Conservation (phyloP, 768 basidiomycete species). For the Trametes gibbosa region DNA sequence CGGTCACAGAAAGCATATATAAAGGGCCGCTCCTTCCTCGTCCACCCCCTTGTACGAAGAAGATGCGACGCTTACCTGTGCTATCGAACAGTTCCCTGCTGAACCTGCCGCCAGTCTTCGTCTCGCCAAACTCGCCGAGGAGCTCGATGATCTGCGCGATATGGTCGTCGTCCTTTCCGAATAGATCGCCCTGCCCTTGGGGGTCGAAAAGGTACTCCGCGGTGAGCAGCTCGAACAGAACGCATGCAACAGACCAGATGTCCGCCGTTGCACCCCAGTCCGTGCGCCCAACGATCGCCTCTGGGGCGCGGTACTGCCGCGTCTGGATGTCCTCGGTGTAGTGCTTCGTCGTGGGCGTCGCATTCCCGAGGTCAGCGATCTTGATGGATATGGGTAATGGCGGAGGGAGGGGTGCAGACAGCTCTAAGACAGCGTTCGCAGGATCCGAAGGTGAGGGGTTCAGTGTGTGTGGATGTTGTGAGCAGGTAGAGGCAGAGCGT, state of each 20-base stretch:
- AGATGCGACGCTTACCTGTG: slow-evolving; percentile 42
- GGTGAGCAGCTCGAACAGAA: slow-evolving; percentile 87
- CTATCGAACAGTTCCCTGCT: slow-evolving; percentile 83
- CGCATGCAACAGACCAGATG: slow-evolving; percentile 89
- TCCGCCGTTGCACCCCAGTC: slow-evolving; percentile 88
- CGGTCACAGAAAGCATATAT: not conserved
- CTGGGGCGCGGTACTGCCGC: slow-evolving; percentile 93
- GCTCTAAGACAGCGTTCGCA: not conserved
- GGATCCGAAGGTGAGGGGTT: not conserved
- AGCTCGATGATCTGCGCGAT: slow-evolving; percentile 94
- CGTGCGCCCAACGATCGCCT: slow-evolving; percentile 83
- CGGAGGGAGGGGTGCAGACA: not conserved
- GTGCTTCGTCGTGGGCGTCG: slow-evolving; percentile 86
- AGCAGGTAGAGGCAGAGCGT: slow-evolving; percentile 18
- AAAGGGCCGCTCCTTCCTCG: not conserved
- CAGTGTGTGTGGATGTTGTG: slow-evolving; percentile 9
- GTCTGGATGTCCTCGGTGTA: slow-evolving; percentile 96
- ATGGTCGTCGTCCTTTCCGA: slow-evolving; percentile 93
- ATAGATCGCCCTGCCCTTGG: slow-evolving; percentile 74
- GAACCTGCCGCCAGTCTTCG: slow-evolving; percentile 83
- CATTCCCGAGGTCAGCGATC: slow-evolving; percentile 94
- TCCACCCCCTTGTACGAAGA: not conserved
- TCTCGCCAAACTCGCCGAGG: slow-evolving; percentile 72
- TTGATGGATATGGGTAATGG: slow-evolving; percentile 72
- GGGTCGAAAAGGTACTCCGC: slow-evolving; percentile 93